Conservation (phyloP, 331 rosid species). For the Ulmus americana region DNA sequence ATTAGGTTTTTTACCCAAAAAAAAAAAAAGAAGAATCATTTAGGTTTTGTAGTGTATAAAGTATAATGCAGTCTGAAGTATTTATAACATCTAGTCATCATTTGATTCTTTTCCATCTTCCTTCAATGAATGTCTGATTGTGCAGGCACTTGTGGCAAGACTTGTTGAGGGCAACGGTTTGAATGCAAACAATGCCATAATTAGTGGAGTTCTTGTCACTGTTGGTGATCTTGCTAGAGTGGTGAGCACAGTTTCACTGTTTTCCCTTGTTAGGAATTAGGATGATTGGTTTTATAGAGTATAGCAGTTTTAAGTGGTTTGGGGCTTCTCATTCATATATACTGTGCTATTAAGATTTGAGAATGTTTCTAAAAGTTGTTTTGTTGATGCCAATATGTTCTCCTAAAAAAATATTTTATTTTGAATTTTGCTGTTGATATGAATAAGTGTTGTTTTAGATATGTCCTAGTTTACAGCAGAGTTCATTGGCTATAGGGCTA, state of each 20-base stretch:
- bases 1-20: too few species aligned
- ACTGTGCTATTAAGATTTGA: too few species aligned
- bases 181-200: slow-evolving; percentile 71
- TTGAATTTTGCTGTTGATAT: too few species aligned
- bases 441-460: too few species aligned
- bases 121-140: slow-evolving; percentile 24
- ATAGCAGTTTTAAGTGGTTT: neutral
- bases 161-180: slow-evolving; percentile 57
- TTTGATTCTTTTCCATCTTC: slow-evolving; percentile 11
- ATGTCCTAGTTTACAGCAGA: too few species aligned
- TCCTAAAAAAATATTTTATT: too few species aligned
- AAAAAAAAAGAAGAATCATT: slow-evolving; percentile 3
- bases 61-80: neutral
- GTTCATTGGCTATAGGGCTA: too few species aligned
- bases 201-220: slow-evolving; percentile 94
- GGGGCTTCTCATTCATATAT: slow-evolving; percentile 1
- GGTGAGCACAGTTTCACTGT: slow-evolving; percentile 50
- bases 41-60: neutral
- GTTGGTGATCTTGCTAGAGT: slow-evolving; percentile 99
- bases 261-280: neutral
- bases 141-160: slow-evolving; percentile 89
- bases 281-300: slow-evolving; percentile 4
- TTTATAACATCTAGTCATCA: slow-evolving; percentile 10
- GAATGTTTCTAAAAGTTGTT: too few species aligned
- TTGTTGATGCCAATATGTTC: too few species aligned